phyloP scores from a whole-genome alignment of 176 grass and related monocot species.

The barley (Hordeum vulgare) region DNA sequence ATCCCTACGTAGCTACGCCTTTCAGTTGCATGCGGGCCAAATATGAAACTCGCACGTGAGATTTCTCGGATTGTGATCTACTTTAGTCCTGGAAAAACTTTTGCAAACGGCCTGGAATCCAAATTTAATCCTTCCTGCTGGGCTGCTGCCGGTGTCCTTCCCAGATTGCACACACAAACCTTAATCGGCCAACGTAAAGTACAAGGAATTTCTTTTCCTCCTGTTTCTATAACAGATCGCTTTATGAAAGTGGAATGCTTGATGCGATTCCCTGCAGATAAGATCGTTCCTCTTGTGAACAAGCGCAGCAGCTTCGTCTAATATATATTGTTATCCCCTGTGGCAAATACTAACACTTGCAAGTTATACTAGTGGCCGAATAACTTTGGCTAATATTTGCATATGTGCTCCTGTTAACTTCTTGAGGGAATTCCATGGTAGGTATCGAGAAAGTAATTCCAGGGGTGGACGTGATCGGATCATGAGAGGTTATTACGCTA shows the following conservation, averaged over 20 bases:
- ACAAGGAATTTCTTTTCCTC: not conserved
- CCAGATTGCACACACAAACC: constrained; percentile 25
- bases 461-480: too few species aligned
- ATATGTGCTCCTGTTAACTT: not conserved
- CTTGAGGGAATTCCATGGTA: not conserved
- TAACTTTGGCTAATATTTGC: constrained; percentile 19
- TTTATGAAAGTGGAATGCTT: constrained; percentile 1
- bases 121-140: not conserved
- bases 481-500: too few species aligned
- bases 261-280: constrained; percentile 7
- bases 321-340: not conserved
- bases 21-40: not conserved
- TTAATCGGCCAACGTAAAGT: not conserved
- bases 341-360: not conserved
- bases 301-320: constrained; percentile 23
- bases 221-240: constrained; percentile 12
- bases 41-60: constrained; percentile 23
- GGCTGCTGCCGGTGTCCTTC: not conserved
- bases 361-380: constrained; percentile 8
- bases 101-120: constrained; percentile 9
- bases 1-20: not conserved
- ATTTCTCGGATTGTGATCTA: not conserved
- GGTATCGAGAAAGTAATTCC: not conserved
- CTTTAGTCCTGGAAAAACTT: constrained; percentile 6
- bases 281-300: not conserved